Conservation (phyloP, 768 basidiomycete species). For the Candolleomyces aberdarensis region DNA sequence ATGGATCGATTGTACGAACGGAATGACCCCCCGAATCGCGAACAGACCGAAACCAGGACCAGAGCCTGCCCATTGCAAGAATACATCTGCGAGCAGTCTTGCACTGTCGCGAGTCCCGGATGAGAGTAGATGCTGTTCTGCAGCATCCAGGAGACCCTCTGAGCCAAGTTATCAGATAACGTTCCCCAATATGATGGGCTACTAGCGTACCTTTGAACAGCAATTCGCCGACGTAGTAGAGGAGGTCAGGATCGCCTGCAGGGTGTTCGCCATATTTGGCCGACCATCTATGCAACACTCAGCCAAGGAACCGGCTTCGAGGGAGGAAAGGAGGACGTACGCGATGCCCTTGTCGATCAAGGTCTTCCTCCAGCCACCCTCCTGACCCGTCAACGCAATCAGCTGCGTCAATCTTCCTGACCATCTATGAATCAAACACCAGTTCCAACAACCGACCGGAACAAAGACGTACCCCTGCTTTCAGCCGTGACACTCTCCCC, state of each 20-base stretch:
- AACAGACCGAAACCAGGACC: conserved; percentile 73
- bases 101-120: conserved; percentile 90
- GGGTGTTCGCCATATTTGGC: conserved; percentile 74
- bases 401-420: conserved; percentile 87
- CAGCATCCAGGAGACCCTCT: conserved; percentile 76
- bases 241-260: conserved; percentile 83
- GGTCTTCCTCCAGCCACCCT: conserved; percentile 88
- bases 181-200: neutral
- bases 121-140: conserved; percentile 81
- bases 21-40: conserved; percentile 81
- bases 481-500: conserved; percentile 72
- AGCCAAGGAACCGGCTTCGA: conserved; percentile 1
- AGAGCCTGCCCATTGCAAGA: conserved; percentile 70
- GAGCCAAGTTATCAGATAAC: neutral
- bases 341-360: conserved; percentile 80
- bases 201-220: conserved; percentile 68
- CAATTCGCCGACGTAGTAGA: conserved; percentile 87
- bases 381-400: conserved; percentile 77
- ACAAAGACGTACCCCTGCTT: conserved; percentile 63
- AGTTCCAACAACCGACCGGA: neutral
- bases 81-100: conserved; percentile 79
- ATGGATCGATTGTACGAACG: conserved; percentile 48
- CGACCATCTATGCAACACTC: conserved; percentile 66
- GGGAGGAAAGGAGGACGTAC: conserved; percentile 41
- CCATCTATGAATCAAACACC: conserved; percentile 6